Conservation (phyloP, 306 rosid species). For the Cercis canadensis region DNA sequence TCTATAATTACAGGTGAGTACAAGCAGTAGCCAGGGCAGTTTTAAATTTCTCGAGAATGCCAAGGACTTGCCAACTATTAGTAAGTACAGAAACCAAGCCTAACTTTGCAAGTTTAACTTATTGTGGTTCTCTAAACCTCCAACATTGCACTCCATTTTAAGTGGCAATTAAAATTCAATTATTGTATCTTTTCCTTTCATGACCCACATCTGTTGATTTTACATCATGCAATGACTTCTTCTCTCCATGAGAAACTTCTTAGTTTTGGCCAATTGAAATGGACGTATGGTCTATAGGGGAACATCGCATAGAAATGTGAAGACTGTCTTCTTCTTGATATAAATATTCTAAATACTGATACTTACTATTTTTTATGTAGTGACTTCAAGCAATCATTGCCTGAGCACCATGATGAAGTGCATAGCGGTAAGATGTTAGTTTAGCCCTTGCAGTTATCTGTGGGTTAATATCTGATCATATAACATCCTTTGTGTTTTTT, state of each 20-base stretch:
- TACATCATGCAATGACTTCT: not conserved
- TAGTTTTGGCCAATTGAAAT: not conserved
- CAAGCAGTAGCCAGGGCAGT: constrained; percentile 55
- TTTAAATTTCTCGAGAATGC: constrained; percentile 86
- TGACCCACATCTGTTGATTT: not conserved
- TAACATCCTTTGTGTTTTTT: not conserved
- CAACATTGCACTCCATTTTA: not conserved
- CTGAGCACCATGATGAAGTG: constrained; percentile 93
- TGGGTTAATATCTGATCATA: constrained; percentile 16
- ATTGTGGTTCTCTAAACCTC: constrained; percentile 11
- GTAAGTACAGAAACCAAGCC: constrained; percentile 59
- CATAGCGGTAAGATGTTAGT: constrained; percentile 76
- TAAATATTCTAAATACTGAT: constrained; percentile 34
- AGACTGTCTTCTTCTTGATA: not conserved
- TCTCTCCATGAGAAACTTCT: not conserved
- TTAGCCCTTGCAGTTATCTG: constrained; percentile 1
- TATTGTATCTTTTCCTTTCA: too few relatives aligned
- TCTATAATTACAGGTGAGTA: constrained; percentile 57
- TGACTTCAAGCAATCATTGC: constrained; percentile 83
- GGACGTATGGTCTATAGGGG: constrained; percentile 19
- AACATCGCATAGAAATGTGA: not conserved
- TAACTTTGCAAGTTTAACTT: constrained; percentile 1
- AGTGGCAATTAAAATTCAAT: constrained; percentile 13
- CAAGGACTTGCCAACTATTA: constrained; percentile 89
- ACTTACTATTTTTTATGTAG: constrained; percentile 50